Evolutionary conservation across 106 monocot species (phyloP).

Genomic region (Dendrobium chrysotoxum): DNA sequence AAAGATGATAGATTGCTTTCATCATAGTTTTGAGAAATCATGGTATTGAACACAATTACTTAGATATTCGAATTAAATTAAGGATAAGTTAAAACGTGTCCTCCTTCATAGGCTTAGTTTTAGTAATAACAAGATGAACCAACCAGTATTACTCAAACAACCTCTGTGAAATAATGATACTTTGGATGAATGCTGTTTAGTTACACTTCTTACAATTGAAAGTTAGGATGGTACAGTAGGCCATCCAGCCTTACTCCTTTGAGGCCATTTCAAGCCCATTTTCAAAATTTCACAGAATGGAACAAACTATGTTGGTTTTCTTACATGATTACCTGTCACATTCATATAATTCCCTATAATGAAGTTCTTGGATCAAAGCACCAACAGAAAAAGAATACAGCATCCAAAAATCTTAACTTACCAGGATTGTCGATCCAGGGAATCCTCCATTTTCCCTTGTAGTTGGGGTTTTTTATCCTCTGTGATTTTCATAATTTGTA

Average conservation of each 20-base stretch:
- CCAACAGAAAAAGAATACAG: not conserved
- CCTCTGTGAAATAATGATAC: too few species aligned
- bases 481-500: conserved; percentile 25
- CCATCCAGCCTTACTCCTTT: not conserved
- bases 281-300: not conserved
- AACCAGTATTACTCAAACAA: too few species aligned
- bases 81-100: too few species aligned
- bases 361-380: not conserved
- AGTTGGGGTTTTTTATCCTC: conserved; percentile 98
- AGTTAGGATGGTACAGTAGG: not conserved
- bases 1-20: too few species aligned
- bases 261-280: not conserved
- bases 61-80: too few species aligned
- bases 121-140: too few species aligned
- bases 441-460: conserved; percentile 94
- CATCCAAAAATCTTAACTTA: conserved; percentile 12
- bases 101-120: too few species aligned
- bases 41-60: too few species aligned
- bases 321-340: not conserved
- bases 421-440: conserved; percentile 99
- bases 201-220: too few species aligned
- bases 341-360: not conserved
- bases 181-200: too few species aligned
- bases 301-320: not conserved
- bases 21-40: too few species aligned